These are phyloP conservation scores for Daldinia childiae DNA, from an alignment of 495 filamentous ascomycete genomes.

Conservation along the genomic window DNA sequence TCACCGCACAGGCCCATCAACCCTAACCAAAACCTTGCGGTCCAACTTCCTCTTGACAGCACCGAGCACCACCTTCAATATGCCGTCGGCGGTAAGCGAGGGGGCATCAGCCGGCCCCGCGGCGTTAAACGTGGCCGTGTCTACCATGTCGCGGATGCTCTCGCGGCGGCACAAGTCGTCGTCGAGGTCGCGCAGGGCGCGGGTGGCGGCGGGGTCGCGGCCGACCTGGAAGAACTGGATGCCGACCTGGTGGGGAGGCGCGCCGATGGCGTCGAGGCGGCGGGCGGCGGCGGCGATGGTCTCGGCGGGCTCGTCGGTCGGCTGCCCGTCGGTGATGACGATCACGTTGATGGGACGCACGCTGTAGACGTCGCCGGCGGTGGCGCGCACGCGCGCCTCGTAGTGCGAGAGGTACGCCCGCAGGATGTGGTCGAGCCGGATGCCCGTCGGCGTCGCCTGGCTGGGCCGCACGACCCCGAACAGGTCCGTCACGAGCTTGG, in stretches of 20 bases:
- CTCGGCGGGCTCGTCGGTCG: conserved; percentile 81
- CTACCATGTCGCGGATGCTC: conserved; percentile 86
- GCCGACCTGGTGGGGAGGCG: conserved; percentile 86
- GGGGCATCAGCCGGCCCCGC: conserved; percentile 48
- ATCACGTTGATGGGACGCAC: conserved; percentile 93
- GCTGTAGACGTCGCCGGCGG: conserved; percentile 54
- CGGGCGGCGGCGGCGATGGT: conserved; percentile 73
- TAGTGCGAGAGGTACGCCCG: conserved; percentile 68
- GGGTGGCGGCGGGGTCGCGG: conserved; percentile 69
- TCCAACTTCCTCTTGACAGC: conserved; percentile 73
- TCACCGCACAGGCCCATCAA: conserved; percentile 16
- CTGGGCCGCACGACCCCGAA: conserved; percentile 72
- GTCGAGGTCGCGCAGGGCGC: conserved; percentile 78
- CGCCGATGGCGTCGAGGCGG: conserved; percentile 75
- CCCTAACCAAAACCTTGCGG: conserved; percentile 48
- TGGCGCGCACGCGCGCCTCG: conserved; percentile 45
- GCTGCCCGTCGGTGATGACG: conserved; percentile 88
- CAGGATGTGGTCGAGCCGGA: conserved; percentile 76
- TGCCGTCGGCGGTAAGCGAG: conserved; percentile 64
- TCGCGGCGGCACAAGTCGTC: conserved; percentile 70
- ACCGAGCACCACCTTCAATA: conserved; percentile 86
- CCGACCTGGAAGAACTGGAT: conserved; percentile 99
- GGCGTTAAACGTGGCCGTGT: conserved; percentile 82
- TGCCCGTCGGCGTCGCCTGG: conserved; percentile 80
- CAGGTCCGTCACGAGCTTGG: conserved; percentile 66